phyloP scores from a whole-genome alignment of 2,329 filamentous ascomycete genomes.

The Cryphonectria carpinicola region DNA sequence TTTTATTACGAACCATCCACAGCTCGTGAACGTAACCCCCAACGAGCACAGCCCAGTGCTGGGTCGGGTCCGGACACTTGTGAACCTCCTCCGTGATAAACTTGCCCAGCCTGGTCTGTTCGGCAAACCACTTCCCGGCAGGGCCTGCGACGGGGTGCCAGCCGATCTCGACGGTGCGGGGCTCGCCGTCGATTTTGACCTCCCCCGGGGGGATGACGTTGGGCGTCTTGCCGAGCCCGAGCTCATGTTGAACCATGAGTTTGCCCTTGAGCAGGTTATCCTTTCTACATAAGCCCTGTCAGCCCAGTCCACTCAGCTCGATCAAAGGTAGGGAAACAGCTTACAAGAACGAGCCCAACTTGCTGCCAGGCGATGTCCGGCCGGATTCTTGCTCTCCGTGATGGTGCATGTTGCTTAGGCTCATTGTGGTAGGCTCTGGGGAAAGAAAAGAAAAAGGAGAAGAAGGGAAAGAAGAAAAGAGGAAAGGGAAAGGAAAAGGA shows the following conservation, averaged over 20 bases:
- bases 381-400: slow-evolving; percentile 16
- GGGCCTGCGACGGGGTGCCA: slow-evolving; percentile 63
- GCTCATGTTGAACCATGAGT: slow-evolving; percentile 45
- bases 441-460: background rate
- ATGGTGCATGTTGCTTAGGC: background rate
- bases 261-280: slow-evolving; percentile 45
- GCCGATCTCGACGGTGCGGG: slow-evolving; percentile 55
- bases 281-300: slow-evolving; percentile 27
- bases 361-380: slow-evolving; percentile 19
- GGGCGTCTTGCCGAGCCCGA: slow-evolving; percentile 49
- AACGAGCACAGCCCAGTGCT: slow-evolving; percentile 63
- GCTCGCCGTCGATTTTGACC: slow-evolving; percentile 41
- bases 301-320: background rate
- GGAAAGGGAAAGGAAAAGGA: too few relatives aligned
- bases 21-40: slow-evolving; percentile 59
- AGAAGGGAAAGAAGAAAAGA: background rate
- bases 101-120: slow-evolving; percentile 58
- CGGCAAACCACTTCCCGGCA: slow-evolving; percentile 62
- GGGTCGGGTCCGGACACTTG: slow-evolving; percentile 60
- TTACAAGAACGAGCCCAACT: slow-evolving; percentile 26
- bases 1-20: slow-evolving; percentile 53
- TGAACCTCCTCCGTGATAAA: slow-evolving; percentile 59
- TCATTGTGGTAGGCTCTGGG: background rate
- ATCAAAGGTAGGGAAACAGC: background rate
- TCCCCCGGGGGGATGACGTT: slow-evolving; percentile 48